phyloP scores from a whole-genome alignment of 2,329 filamentous ascomycete species.

The Alternaria sp. region DNA sequence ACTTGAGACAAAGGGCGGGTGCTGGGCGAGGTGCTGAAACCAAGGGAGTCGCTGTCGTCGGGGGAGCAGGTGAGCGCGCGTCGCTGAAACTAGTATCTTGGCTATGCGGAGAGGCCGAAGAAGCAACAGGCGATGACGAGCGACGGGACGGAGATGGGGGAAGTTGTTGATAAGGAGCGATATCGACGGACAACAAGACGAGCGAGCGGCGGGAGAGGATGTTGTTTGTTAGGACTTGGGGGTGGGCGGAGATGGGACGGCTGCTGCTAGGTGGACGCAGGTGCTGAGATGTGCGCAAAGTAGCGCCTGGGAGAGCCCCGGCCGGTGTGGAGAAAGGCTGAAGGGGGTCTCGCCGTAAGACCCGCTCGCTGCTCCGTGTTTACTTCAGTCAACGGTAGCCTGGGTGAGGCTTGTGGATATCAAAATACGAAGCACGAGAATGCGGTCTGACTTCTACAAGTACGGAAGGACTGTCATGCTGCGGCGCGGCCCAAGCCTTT shows the following conservation, averaged over 20 bases:
- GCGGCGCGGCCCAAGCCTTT: neutral
- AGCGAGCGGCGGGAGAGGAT: slow-evolving; percentile 6
- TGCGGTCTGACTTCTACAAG: neutral
- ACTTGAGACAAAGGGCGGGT: slow-evolving; percentile 35
- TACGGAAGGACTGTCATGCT: neutral
- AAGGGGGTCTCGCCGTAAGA: slow-evolving; percentile 11
- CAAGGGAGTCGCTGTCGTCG: slow-evolving; percentile 11
- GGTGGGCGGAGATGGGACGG: neutral
- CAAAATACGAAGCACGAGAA: neutral
- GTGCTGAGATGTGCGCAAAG: slow-evolving; percentile 11
- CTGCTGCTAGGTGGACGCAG: neutral
- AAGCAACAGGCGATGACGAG: slow-evolving; percentile 3
- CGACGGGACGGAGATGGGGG: neutral
- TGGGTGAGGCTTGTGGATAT: neutral
- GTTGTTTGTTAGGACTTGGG: neutral
- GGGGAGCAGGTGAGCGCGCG: slow-evolving; percentile 18
- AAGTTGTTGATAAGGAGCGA: neutral
- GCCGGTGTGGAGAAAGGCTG: slow-evolving; percentile 24
- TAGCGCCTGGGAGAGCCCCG: slow-evolving; percentile 13
- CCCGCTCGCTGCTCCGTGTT: slow-evolving; percentile 9
- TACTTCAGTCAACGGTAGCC: neutral
- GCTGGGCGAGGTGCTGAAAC: slow-evolving; percentile 25
- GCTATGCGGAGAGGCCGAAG: slow-evolving; percentile 30
- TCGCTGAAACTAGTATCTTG: slow-evolving; percentile 36
- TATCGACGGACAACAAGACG: neutral